Evolutionary conservation across 164 flowering plant genomes (phyloP), one percentile per base, ranked within the genome.

Genomic region (Cinnamomum micranthum): DNA sequence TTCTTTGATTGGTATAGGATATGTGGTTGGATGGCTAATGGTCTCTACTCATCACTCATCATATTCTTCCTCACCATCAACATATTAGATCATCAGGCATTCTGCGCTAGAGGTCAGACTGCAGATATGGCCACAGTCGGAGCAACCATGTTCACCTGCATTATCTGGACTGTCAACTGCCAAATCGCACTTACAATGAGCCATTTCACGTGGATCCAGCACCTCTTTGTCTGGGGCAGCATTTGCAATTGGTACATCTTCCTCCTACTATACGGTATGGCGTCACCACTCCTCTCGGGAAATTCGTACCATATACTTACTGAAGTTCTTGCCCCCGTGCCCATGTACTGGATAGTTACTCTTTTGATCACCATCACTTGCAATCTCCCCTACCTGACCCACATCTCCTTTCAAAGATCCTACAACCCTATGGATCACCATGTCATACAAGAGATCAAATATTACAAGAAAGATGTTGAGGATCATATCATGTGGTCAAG

Each of bases 191-290:
- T 92, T 72, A 88, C 90, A 19, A 92, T 92, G 91, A 89, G 93
- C 81, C 96, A 94, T 82, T 94, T 92, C 83, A 92, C 97, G 19
- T 91, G 93, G 92, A 91, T 94, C 47, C 97, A 94, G 66, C 97
- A 94, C 76, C 70, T 85, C 35, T 84, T 91, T 62, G 82, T 92
- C 81, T 92, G 96, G 97, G 98, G 97, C 28, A 91, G 97, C 82
- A 81, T 92, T 5, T 77, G 65, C 58, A 83, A 81, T 13, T 94
- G 97, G 97, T 94, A 89, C 74, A 28, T 92, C 9, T 88, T 91
- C 71, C 89, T 94, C 62, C 58, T 85, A 9, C 76, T 88, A 60
- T 94, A 88, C 52, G 97, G 97, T 22, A 73, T 84, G 85, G 2
- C 76, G 2, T 75, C 92, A 19, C 86, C 93, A 0, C n/a, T 41